Evolutionary conservation across 2,329 filamentous ascomycete genomes (phyloP).

Genomic region (Pestalotiopsis sp.): DNA sequence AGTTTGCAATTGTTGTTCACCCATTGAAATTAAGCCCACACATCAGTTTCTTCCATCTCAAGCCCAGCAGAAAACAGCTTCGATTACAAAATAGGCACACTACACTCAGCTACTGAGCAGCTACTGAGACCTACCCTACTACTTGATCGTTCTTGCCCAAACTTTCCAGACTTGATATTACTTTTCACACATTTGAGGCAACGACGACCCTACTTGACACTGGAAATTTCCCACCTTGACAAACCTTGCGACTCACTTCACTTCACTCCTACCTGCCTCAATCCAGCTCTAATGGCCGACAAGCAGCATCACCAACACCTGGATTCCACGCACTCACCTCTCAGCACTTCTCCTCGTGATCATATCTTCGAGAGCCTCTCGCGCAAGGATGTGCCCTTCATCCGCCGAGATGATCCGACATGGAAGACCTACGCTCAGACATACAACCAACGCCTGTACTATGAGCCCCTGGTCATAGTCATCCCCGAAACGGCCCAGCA

Average conservation of each 20-base stretch:
- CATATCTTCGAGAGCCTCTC: conserved; percentile 30
- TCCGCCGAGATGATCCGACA: not conserved
- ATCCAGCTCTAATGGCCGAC: not conserved
- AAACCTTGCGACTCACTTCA: not conserved
- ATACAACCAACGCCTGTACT: conserved; percentile 27
- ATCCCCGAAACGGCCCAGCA: conserved; percentile 31
- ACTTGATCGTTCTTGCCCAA: not conserved
- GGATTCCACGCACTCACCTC: not conserved
- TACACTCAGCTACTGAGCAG: too few species aligned
- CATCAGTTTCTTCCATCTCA: too few species aligned
- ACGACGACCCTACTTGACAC: not conserved
- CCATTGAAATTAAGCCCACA: too few species aligned
- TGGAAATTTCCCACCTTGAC: not conserved
- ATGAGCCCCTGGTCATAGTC: conserved; percentile 23
- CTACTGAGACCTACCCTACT: not conserved
- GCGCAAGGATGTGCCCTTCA: conserved; percentile 1
- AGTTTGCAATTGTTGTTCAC: too few species aligned
- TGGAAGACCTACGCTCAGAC: conserved; percentile 14
- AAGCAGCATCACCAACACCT: not conserved
- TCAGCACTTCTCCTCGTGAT: conserved; percentile 33
- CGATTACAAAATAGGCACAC: not conserved
- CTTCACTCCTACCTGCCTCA: not conserved
- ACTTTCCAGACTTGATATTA: too few species aligned
- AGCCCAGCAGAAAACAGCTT: not conserved
- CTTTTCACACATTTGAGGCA: not conserved